Conservation (phyloP, 345 rosid genomes). For the Linum tenue region DNA sequence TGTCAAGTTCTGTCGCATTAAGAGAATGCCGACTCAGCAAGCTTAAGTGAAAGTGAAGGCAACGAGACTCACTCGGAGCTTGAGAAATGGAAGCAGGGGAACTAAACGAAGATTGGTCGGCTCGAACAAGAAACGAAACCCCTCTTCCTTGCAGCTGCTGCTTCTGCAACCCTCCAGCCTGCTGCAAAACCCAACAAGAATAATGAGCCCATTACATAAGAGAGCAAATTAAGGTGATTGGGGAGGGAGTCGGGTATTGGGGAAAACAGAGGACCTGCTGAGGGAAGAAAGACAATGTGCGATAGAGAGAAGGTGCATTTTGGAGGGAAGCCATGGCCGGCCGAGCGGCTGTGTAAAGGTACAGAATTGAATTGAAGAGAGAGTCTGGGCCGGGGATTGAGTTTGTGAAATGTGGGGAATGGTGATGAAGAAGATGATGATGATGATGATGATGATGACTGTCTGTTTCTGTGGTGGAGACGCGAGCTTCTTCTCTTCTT, state of each 20-base stretch:
- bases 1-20: not conserved
- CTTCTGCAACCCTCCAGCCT: slow-evolving; percentile 25
- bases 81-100: slow-evolving; percentile 28
- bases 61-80: slow-evolving; percentile 35
- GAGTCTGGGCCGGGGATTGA: not conserved
- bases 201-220: not conserved
- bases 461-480: too few relatives aligned
- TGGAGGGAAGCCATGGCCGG: slow-evolving; percentile 65
- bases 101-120: slow-evolving; percentile 38
- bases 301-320: slow-evolving; percentile 42
- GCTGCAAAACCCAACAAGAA: slow-evolving; percentile 4
- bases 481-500: too few relatives aligned
- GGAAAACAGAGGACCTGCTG: slow-evolving; percentile 44
- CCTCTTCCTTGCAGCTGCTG: slow-evolving; percentile 32
- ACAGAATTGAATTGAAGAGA: not conserved
- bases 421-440: too few relatives aligned
- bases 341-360: not conserved
- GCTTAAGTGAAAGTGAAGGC: not conserved
- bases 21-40: too few relatives aligned
- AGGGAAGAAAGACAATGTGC: slow-evolving; percentile 38
- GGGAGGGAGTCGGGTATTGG: not conserved
- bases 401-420: too few relatives aligned
- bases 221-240: not conserved
- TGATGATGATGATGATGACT: too few relatives aligned
- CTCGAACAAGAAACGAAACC: slow-evolving; percentile 41